A percentile compares a stretch with the other conserved stretches of the same genome.
phyloP scores from a whole-genome alignment of 2,329 filamentous ascomycete genomes.

The Xylariales sp. region DNA sequence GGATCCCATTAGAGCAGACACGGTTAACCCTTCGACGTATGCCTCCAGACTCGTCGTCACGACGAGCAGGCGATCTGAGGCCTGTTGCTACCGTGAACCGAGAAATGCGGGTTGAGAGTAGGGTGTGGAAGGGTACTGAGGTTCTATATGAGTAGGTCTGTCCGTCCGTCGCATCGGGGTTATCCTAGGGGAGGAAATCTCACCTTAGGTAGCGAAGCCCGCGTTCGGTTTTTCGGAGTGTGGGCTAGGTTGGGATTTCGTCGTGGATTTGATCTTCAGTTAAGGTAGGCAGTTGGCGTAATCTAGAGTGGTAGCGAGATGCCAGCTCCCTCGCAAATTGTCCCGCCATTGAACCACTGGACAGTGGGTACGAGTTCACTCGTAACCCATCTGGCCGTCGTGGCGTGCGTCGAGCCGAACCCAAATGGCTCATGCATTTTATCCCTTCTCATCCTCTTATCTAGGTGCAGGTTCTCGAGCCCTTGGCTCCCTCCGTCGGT shows the following conservation, averaged over 20 bases:
- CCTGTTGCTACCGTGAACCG: slow-evolving; percentile 30
- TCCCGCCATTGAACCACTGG: slow-evolving; percentile 64
- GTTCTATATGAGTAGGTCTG: slow-evolving; percentile 39
- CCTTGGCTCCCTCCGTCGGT: slow-evolving; percentile 25
- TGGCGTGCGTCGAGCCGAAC: slow-evolving; percentile 65
- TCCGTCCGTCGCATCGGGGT: not conserved
- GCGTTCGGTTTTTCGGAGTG: not conserved
- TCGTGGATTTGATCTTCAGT: not conserved
- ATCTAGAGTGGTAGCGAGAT: slow-evolving; percentile 34
- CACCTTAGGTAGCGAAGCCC: slow-evolving; percentile 4
- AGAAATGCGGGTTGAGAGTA: slow-evolving; percentile 36
- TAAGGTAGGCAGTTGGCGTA: not conserved
- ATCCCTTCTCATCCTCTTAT: slow-evolving; percentile 54
- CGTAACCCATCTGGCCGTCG: slow-evolving; percentile 70
- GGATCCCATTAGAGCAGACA: slow-evolving; percentile 24
- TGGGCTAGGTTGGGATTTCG: not conserved
- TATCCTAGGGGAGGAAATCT: not conserved
- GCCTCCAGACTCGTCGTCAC: slow-evolving; percentile 31
- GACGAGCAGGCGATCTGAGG: slow-evolving; percentile 34
- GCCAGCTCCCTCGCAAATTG: slow-evolving; percentile 53
- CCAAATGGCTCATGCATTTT: slow-evolving; percentile 64
- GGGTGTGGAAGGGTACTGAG: slow-evolving; percentile 35
- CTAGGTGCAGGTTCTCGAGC: slow-evolving; percentile 40
- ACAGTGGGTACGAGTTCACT: slow-evolving; percentile 62
- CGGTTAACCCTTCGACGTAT: slow-evolving; percentile 31